These are phyloP conservation scores for Eleusine indica DNA, from an alignment of 176 grass and related monocot genomes.

Conservation along the genomic window DNA sequence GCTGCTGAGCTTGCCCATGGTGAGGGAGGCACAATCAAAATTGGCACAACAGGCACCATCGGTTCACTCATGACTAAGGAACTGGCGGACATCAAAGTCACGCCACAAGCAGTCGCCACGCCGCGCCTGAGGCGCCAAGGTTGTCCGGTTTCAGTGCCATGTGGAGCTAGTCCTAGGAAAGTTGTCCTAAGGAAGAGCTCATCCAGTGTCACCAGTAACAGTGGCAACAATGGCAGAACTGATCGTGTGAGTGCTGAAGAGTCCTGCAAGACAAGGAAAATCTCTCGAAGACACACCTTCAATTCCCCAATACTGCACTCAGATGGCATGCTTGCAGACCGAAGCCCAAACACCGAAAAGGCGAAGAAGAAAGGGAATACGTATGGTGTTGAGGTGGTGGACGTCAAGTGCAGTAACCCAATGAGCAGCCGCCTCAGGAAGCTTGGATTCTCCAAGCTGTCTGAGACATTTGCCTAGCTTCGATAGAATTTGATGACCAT, in stretches of 20 bases:
- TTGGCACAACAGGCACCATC: constrained; percentile 85
- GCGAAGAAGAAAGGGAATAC: constrained; percentile 67
- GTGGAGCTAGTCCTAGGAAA: constrained; percentile 69
- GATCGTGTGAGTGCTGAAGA: constrained; percentile 42
- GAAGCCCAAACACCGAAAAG: constrained; percentile 34
- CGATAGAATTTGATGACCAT: neutral
- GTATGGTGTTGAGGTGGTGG: constrained; percentile 76
- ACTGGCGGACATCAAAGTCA: constrained; percentile 58
- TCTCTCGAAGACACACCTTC: constrained; percentile 42
- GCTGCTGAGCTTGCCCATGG: constrained; percentile 42
- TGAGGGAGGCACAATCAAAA: constrained; percentile 48
- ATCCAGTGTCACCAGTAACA: constrained; percentile 34
- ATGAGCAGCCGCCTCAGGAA: constrained; percentile 93
- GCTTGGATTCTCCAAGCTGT: constrained; percentile 97
- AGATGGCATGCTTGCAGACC: constrained; percentile 37
- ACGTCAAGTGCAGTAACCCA: constrained; percentile 76
- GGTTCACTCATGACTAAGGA: constrained; percentile 85
- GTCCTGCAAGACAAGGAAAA: constrained; percentile 48
- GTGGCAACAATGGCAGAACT: constrained; percentile 32
- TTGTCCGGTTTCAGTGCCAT: constrained; percentile 63
- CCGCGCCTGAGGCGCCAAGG: constrained; percentile 57
- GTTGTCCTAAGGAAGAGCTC: constrained; percentile 46
- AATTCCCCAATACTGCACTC: constrained; percentile 58
- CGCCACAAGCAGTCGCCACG: constrained; percentile 39
- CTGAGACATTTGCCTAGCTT: constrained; percentile 80